Conservation (phyloP, 495 filamentous ascomycete species). For the Podospora pseudocomata region DNA sequence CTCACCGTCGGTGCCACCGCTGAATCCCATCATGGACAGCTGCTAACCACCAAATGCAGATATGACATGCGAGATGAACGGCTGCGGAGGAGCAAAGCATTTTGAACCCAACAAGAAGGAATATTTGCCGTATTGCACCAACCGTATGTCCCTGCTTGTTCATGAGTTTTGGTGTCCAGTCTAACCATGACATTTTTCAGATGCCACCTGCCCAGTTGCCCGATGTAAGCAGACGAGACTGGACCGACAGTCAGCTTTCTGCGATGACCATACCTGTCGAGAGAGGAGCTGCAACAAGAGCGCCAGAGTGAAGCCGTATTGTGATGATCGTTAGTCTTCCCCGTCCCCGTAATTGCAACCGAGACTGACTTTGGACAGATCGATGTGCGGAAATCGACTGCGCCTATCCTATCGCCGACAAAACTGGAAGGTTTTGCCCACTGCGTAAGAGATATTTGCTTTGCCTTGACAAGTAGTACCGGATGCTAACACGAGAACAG, state of each 20-base stretch:
- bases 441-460: slow-evolving; percentile 15
- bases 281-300: slow-evolving; percentile 28
- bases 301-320: slow-evolving; percentile 20
- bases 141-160: slow-evolving; percentile 23
- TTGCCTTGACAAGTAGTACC: too few species aligned
- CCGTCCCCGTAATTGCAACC: not conserved
- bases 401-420: slow-evolving; percentile 3
- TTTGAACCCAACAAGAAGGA: slow-evolving; percentile 15
- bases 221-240: slow-evolving; percentile 23
- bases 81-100: slow-evolving; percentile 19
- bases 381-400: slow-evolving; percentile 18
- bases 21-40: not conserved
- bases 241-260: slow-evolving; percentile 19
- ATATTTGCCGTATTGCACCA: slow-evolving; percentile 28
- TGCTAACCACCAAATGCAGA: slow-evolving; percentile 11
- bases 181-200: slow-evolving; percentile 13
- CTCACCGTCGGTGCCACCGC: slow-evolving; percentile 17
- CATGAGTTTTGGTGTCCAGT: not conserved
- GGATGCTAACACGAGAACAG: slow-evolving; percentile 8
- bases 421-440: slow-evolving; percentile 20
- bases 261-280: slow-evolving; percentile 29
- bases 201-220: slow-evolving; percentile 27
- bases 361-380: slow-evolving; percentile 8
- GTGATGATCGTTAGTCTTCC: slow-evolving; percentile 29
- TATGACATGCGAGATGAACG: slow-evolving; percentile 25